Evolutionary conservation across 768 basidiomycete species (phyloP).

Genomic region (Antrodiella citrinella): DNA sequence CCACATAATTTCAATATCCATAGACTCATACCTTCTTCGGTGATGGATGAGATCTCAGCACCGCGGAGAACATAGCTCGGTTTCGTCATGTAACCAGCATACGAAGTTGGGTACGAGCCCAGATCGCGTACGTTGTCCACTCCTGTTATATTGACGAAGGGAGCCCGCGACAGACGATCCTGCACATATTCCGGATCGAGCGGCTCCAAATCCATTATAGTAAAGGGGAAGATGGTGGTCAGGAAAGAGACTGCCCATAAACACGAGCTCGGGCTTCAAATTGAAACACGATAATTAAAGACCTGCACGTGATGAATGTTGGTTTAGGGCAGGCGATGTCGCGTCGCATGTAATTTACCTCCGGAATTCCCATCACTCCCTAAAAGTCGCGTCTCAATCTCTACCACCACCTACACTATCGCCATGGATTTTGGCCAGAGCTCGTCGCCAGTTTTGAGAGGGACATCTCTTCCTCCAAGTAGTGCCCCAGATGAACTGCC

Average conservation of each 20-base stretch:
- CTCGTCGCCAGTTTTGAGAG: constrained; percentile 48
- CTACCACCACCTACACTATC: constrained; percentile 9
- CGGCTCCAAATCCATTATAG: constrained; percentile 34
- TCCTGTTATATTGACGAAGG: constrained; percentile 64
- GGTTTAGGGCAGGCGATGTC: constrained; percentile 39
- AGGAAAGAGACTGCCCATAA: not conserved
- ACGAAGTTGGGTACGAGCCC: constrained; percentile 48
- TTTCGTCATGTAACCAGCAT: constrained; percentile 44
- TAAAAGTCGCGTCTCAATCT: constrained; percentile 3
- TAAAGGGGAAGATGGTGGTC: not conserved
- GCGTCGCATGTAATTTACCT: constrained; percentile 25
- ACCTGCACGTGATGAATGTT: not conserved
- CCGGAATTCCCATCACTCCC: constrained; percentile 13
- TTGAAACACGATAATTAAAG: not conserved
- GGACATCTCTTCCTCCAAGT: constrained; percentile 46
- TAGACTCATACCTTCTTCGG: constrained; percentile 49
- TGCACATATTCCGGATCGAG: constrained; percentile 60
- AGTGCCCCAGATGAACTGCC: constrained; percentile 34
- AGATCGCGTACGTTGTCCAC: constrained; percentile 73
- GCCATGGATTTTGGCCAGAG: constrained; percentile 50
- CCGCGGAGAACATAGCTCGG: constrained; percentile 55
- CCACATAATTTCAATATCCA: not conserved
- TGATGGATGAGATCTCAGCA: constrained; percentile 66
- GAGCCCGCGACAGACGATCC: constrained; percentile 55
- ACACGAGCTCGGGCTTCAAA: not conserved